Percentiles rank a stretch among this genome's conserved stretches.
Evolutionary conservation across 768 basidiomycete species (phyloP).

Genomic region (Termitomyces sp.): DNA sequence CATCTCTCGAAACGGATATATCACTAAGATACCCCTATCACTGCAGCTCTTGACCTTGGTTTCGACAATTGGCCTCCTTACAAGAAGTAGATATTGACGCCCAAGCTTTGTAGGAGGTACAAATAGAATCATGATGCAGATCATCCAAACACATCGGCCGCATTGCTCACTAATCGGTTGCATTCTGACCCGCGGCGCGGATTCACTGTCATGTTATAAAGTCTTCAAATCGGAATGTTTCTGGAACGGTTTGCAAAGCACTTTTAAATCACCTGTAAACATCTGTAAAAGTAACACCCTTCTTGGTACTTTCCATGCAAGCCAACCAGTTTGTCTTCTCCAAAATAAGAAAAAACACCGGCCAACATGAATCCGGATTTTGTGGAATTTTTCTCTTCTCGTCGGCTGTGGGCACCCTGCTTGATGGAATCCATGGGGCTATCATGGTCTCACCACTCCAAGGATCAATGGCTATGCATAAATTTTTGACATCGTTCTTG

Average conservation of each 20-base stretch:
- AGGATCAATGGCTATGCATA: not conserved
- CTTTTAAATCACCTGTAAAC: not conserved
- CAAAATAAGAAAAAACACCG: too few species aligned
- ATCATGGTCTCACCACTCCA: not conserved
- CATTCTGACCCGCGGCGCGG: not conserved
- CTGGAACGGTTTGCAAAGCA: not conserved
- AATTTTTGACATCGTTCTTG: not conserved
- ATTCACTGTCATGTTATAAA: not conserved
- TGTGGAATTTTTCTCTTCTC: not conserved
- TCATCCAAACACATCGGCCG: too few species aligned
- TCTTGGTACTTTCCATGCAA: not conserved
- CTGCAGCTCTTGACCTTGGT: constrained; percentile 55
- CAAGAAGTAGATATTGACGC: constrained; percentile 6
- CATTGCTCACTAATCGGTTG: not conserved
- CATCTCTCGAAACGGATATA: not conserved
- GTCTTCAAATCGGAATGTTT: not conserved
- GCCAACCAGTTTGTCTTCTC: not conserved
- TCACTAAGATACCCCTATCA: constrained; percentile 2
- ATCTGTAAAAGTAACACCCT: not conserved
- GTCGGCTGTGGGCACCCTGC: not conserved
- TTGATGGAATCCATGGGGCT: not conserved
- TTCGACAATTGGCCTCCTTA: constrained; percentile 58
- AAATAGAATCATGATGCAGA: not conserved
- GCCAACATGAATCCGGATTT: not conserved
- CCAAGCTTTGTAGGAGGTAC: not conserved